Base-by-base conservation (phyloP, 1,284 basidiomycete genomes). In the Dichomitus squalens region DNA sequence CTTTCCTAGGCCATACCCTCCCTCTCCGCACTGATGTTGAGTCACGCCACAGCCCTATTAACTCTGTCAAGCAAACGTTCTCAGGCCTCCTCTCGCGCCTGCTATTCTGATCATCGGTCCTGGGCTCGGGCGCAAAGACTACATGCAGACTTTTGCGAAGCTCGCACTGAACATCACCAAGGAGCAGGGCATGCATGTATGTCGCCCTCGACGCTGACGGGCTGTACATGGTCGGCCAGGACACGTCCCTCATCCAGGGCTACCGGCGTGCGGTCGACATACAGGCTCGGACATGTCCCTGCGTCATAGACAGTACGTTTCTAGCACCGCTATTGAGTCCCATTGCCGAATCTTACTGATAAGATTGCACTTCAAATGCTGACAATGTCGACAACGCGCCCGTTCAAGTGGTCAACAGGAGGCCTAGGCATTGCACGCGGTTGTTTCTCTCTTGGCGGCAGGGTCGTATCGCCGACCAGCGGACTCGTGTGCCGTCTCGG, bases 141-240 rank as follows among this genome's bases (percentile, higher is more conserved):
- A 94, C 75, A 98, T 98, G 94, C 93, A 95, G 70, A 74, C 73
- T 1, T 93, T 80, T 59, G 88, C 89, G 1, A 80, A 78, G 55
- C 68, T 83, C 35, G 88, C 90, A 0, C 71, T 91, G 11, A 64
- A 64, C 39, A 66, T 78, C 33, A 76, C 76, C 11, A 76, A 75
- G 59, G 72, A 75, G 55, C 70, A 69, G 50, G 86, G 88, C 51
- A 90, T n/a, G n/a, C n/a, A n/a, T 96, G 84, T 96, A 90, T 69
- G 77, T 98, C 52, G 95, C 98, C 3, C 79, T 99, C 16, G 96
- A 99, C 68, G 96, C 96, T 0, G 96, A 98, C 70, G 94, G 87
- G 1, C 79, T 96, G 7, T 92, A 82, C 77, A 78, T 93, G 72
- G 75, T 93, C 44, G 89, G 92, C 29, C 84, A 91, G 66, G 87